Base-by-base conservation (phyloP, 2,329 filamentous ascomycete species). In the Metarhizium rileyi region DNA sequence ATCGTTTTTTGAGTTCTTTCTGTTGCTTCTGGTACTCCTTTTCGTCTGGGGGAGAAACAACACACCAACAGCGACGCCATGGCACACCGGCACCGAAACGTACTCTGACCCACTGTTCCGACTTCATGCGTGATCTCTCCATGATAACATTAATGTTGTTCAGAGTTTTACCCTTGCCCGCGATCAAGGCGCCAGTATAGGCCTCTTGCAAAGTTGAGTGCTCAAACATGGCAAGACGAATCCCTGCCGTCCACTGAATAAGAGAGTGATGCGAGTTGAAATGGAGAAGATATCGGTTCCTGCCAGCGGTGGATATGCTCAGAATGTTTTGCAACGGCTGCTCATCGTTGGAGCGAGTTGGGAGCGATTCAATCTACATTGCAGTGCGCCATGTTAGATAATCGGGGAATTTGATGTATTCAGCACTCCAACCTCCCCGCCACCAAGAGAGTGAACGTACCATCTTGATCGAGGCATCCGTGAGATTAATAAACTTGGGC, bases 401-500 rank as follows among this genome's bases (percentile, higher is more conserved):
- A 30, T 26, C 12, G 38, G 10, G 44, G 12, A 20, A n/a, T 2
- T 20, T 5, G n/a, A 20, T 20, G 35, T 5, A 10, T 8, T 35
- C 7, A 20, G 18, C 10, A 28, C 14, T 20, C 20, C n/a, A 16
- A n/a, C 5, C 10, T 2, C 9, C 35, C 18, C 35, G 16, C 16
- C 5, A 22, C 8, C 33, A 9, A 12, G 20, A 33, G 14, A 12
- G 40, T 22, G 8, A 28, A 53, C 68, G 57, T 76, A 96, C 93
- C 90, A 97, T 96, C 68, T 95, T 95, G 59, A 98, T 90, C 0
- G 93, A 95, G 20, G 93, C 93, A 75, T 98, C 93, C 6, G 93
- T 95, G 52, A 98, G 71, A 63, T 98, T 98, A 66, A 98, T 90
- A 65, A 96, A 98, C 46, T 87, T 93, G 28, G 90, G 89, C 40